phyloP scores from a whole-genome alignment of 1,139 yeast species.

The Spencermartinsiella ligniputridi region DNA sequence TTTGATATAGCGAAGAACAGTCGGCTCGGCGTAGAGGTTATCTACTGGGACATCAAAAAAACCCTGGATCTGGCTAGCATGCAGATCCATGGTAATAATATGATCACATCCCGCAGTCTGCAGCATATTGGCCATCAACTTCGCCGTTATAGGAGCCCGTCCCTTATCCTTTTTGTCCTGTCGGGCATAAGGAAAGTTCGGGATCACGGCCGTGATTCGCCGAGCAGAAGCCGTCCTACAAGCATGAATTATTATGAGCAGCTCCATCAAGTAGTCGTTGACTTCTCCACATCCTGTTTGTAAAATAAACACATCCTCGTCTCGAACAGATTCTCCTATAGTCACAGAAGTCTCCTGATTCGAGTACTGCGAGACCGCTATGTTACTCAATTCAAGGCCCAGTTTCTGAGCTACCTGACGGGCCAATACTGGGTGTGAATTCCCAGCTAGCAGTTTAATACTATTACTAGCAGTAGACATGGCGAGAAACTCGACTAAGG shows the following conservation, averaged over 20 bases:
- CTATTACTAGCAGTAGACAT: slow-evolving; percentile 40
- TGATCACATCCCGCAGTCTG: slow-evolving; percentile 96
- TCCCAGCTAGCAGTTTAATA: slow-evolving; percentile 80
- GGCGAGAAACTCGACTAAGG: background rate
- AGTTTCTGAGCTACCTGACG: slow-evolving; percentile 59
- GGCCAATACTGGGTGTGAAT: slow-evolving; percentile 87
- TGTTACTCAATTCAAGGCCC: slow-evolving; percentile 38
- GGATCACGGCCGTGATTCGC: slow-evolving; percentile 89
- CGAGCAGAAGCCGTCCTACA: slow-evolving; percentile 94
- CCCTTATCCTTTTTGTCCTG: slow-evolving; percentile 96
- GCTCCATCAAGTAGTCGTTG: slow-evolving; percentile 82
- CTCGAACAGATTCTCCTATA: slow-evolving; percentile 93
- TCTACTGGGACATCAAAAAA: slow-evolving; percentile 95
- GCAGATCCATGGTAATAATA: slow-evolving; percentile 95
- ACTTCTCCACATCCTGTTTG: slow-evolving; percentile 90
- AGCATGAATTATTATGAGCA: slow-evolving; percentile 87
- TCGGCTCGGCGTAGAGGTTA: slow-evolving; percentile 92
- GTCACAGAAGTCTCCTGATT: slow-evolving; percentile 83
- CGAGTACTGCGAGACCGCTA: slow-evolving; percentile 44
- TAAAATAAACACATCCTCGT: slow-evolving; percentile 82
- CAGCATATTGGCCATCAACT: slow-evolving; percentile 88
- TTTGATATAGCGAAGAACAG: slow-evolving; percentile 78
- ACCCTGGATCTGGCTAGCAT: slow-evolving; percentile 99
- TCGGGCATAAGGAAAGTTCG: slow-evolving; percentile 97
- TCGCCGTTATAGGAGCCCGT: slow-evolving; percentile 96